These are phyloP conservation scores for Thermothielavioides terrestris DNA, from an alignment of 495 filamentous ascomycete genomes.

Conservation along the genomic window DNA sequence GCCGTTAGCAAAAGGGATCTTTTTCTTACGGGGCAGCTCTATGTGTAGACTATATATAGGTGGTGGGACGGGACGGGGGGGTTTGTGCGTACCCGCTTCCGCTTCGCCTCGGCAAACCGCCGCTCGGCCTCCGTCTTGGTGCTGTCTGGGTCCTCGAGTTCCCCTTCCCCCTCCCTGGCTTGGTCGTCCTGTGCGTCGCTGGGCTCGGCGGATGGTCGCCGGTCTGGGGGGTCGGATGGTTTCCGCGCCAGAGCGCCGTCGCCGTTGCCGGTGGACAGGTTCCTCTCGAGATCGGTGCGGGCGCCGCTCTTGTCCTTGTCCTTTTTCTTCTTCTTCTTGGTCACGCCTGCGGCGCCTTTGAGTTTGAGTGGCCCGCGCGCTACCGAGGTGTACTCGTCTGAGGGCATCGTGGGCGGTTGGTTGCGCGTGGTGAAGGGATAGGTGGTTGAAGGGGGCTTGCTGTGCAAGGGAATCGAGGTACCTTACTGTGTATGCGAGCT, in stretches of 20 bases:
- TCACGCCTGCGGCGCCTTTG: constrained; percentile 59
- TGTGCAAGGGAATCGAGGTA: no score
- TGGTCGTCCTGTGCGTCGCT: not conserved
- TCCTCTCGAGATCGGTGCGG: constrained; percentile 27
- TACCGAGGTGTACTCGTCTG: constrained; percentile 62
- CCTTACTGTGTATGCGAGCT: no score
- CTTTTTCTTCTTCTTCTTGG: constrained; percentile 57
- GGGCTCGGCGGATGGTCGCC: not conserved
- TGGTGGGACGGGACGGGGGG: not conserved
- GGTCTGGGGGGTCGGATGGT: not conserved
- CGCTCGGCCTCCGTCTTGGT: constrained; percentile 81
- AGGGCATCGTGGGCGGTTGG: constrained; percentile 38
- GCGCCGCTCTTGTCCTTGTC: constrained; percentile 11
- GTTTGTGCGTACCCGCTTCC: constrained; percentile 57
- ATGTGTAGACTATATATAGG: no score
- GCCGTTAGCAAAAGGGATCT: no score
- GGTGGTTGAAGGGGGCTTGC: not conserved
- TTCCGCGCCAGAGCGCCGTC: not conserved
- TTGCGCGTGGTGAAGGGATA: not conserved
- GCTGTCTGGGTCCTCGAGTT: constrained; percentile 18
- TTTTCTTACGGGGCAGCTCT: no score
- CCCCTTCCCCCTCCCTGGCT: constrained; percentile 6
- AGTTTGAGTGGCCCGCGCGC: constrained; percentile 66
- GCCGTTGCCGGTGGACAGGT: constrained; percentile 18
- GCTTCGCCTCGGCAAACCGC: constrained; percentile 66